A percentile compares a stretch with the other conserved stretches of the same genome.
Conservation (phyloP, 2,329 filamentous ascomycete species). For the Pseudogymnoascus sp. region DNA sequence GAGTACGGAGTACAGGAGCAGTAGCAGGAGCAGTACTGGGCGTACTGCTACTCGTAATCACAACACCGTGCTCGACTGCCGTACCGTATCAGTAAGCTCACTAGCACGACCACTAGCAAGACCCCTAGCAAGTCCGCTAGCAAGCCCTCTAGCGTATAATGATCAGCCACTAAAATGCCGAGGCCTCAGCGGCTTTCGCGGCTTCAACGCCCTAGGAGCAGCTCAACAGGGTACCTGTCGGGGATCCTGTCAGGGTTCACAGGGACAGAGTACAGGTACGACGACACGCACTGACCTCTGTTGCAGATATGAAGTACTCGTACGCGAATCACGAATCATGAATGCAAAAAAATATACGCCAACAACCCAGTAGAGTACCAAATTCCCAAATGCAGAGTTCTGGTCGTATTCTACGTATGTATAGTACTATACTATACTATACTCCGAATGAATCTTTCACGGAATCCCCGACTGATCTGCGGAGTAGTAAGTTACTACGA, state of each 20-base stretch:
- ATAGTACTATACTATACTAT: neutral
- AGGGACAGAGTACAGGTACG: neutral
- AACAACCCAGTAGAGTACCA: neutral
- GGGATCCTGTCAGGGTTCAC: neutral
- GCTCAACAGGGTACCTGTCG: neutral
- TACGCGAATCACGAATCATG: neutral
- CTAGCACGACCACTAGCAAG: no score
- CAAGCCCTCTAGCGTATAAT: neutral
- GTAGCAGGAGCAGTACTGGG: neutral
- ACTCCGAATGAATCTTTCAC: neutral
- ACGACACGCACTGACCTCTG: neutral
- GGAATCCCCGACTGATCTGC: neutral
- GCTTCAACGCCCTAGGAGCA: neutral
- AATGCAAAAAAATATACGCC: neutral
- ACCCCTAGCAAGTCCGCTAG: neutral
- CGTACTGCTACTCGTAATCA: neutral
- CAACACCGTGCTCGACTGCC: neutral
- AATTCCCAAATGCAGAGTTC: neutral
- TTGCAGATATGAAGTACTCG: neutral
- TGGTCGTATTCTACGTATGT: neutral
- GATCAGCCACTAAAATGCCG: neutral
- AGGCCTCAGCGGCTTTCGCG: neutral
- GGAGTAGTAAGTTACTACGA: neutral
- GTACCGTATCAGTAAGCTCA: neutral
- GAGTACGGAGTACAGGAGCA: neutral